Base-by-base conservation (phyloP, 805 yeast species). In the Kluyveromyces siamensis region DNA sequence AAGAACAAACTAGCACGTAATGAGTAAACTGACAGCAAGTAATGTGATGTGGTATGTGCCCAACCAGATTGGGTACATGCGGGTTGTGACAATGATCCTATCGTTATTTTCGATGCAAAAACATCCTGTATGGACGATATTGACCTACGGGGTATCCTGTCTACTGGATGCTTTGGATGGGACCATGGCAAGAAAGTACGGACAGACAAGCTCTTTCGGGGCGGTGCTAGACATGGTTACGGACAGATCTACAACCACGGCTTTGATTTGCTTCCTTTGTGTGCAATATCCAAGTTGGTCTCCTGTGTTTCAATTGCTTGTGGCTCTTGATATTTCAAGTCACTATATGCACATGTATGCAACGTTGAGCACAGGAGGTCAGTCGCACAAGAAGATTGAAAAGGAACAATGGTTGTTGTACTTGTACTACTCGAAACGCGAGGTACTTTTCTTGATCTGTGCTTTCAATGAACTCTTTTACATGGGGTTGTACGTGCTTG, bases 341-440 rank as follows among this genome's bases (percentile, higher is more conserved):
- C 99, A 93, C 66, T 93, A 93, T 71, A 87, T 93, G 86, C 99
- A 93, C 71, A 93, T 93, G 99, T 90, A 90, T 67, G 96, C 98
- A 40, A 85, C 88, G 70, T 72, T 90, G 58, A 76, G 82, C 47
- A 72, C 81, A 37, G 98, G 98, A 17, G 81, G 85, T 3, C 65
- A 77, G 9, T 80, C 90, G 40, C 99, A 93, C 70, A 93, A 93
- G 72, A 77, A 79, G 53, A 84, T 95, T 48, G 84, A 80, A 48
- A 75, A 80, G 58, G 80, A 82, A 55, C 82, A 85, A 53, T 76
- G 80, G 73, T 73, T 93, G 49, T 74, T 93, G 63, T 80, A 83
- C 56, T 74, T 91, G 54, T 93, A 93, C 74, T 93, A 93, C 71
- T 86, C 88, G 50, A 85, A 87, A 72, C 79, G 88, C 60, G 78